These are phyloP conservation scores for Canavalia gladiata DNA, from an alignment of 306 rosid species.

Conservation along the genomic window DNA sequence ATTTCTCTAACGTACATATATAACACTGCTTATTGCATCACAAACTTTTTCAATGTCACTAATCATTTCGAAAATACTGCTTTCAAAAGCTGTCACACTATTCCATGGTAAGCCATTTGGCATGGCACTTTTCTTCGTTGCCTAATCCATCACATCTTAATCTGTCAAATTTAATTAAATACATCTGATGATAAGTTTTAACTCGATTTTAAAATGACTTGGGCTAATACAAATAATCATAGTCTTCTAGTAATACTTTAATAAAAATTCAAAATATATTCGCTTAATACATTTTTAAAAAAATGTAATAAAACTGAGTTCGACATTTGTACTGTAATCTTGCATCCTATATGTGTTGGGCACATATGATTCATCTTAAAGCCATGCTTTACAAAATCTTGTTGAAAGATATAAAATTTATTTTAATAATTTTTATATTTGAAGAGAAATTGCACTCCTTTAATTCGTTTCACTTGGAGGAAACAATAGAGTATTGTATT, in stretches of 20 bases:
- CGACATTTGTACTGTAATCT: not conserved
- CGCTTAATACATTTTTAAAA: not conserved
- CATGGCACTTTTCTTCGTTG: not conserved
- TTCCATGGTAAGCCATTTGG: constrained; percentile 21
- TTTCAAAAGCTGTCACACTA: constrained; percentile 37
- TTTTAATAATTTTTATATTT: no score
- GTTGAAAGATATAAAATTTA: no score
- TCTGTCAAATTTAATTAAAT: not conserved
- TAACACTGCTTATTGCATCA: constrained; percentile 12
- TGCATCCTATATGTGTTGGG: not conserved
- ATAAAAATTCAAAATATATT: not conserved
- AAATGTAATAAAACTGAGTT: not conserved
- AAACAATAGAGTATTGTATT: not conserved
- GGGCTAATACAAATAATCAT: not conserved
- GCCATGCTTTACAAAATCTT: not conserved
- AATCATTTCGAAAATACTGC: constrained; percentile 49
- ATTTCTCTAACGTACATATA: not conserved
- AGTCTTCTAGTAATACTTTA: not conserved
- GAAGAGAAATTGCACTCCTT: not conserved
- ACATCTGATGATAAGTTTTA: not conserved
- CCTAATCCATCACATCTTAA: constrained; percentile 39
- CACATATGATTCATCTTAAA: not conserved
- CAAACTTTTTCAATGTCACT: constrained; percentile 49
- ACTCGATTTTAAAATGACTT: not conserved
- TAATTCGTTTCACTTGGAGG: constrained; percentile 36